Evolutionary conservation across 1,139 yeast species (phyloP), one percentile per base, ranked within the genome.

Genomic region (Hansenula anomala): DNA sequence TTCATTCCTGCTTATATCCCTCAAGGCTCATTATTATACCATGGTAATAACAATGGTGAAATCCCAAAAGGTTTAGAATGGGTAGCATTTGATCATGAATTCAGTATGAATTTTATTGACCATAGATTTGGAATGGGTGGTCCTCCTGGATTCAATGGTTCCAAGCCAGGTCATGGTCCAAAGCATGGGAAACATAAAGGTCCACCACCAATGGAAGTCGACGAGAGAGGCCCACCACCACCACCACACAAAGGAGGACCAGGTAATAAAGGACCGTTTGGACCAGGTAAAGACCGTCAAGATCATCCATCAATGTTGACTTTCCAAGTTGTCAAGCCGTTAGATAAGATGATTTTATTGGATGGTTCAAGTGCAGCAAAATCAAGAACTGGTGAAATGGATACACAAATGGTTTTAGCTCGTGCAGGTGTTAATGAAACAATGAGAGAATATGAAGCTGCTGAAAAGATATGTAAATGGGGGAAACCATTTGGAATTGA

Each of bases 321-420:
- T 0, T 73, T 75, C 46, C 58, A 63, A 41, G 69, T 67, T 10
- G 58, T 55, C 3, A 62, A 59, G 42, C 77, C 80, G 6, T 53
- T 76, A 37, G 64, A 63, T 44, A 69, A 64, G 42, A 52, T 77
- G 28, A 59, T 77, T 11, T 66, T 66, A 39, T 52, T 77, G 15
- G 81, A 77, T 44, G 82, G 83, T 7, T 80, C 81, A 0, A 75
- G 80, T 24, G 82, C 80, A 16, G 74, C 80, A 1, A 77, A 77
- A 51, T 36, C 47, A 2, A 28, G 41, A 3, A 61, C 72, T 1
- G 81, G 81, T 3, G 76, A 71, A 50, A 75, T 75, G 80, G 82
- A 77, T 51, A 73, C 78, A n/a, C 82, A 77, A 47, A 39, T 47
- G 22, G 47, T 53, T 20, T 32, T 55, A 6, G 43, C 61, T 42